Conservation (phyloP, 129 eudicot genomes). For the Centrapalus pauciflorus region DNA sequence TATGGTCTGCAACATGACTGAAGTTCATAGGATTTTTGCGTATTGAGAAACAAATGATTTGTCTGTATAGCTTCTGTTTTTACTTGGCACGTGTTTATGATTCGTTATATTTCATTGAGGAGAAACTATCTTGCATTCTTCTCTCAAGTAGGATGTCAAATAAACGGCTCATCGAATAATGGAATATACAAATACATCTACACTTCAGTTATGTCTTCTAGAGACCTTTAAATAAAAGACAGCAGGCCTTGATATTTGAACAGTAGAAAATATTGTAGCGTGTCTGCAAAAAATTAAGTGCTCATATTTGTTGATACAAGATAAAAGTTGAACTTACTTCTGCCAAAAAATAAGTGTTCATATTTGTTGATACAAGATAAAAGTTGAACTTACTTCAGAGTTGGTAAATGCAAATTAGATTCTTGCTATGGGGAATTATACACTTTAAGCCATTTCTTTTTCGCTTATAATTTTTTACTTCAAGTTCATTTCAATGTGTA, state of each 20-base stretch:
- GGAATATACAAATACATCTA: background rate
- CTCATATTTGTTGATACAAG: background rate
- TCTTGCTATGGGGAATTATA: background rate
- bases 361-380: background rate
- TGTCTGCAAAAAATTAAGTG: background rate
- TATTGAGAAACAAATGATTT: too few relatives aligned
- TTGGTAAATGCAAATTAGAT: background rate
- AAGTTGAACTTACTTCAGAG: background rate
- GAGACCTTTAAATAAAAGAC: background rate
- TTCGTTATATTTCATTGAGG: background rate
- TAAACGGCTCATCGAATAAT: background rate
- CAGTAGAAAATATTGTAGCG: background rate
- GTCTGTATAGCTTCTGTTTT: background rate
- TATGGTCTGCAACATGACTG: too few relatives aligned
- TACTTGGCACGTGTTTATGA: background rate
- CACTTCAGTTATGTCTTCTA: background rate
- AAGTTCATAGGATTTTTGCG: too few relatives aligned
- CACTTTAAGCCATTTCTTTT: background rate
- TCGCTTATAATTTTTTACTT: background rate
- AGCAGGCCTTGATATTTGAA: background rate
- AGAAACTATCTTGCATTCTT: background rate
- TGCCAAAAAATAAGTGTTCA: too few relatives aligned
- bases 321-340: background rate
- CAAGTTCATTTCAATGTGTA: background rate
- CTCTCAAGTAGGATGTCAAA: background rate